Evolutionary conservation across 371 early-diverging fungal genomes (phyloP), one percentile per base, ranked within the genome.

Genomic region (Apophysomyces elegans): DNA sequence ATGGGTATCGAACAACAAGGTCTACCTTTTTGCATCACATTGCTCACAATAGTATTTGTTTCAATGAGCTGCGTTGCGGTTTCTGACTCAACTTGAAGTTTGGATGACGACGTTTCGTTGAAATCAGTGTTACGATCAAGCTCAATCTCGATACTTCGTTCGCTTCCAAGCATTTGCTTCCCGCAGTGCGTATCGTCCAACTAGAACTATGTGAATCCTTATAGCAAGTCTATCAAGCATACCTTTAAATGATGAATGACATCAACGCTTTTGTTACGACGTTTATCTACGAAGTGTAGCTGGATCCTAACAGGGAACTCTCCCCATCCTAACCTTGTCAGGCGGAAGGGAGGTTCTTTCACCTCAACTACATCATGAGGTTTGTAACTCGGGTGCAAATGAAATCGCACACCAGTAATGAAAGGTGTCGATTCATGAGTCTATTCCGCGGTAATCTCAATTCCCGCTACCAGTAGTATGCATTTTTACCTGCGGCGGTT

Each of bases 301-400:
- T 93, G 91, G 13, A 95, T 74, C 26, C 94, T 86, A 54, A 96
- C 79, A 12, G 96, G 94, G 64, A 95, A 96, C 75, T 97, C 97
- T 7, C 98, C 98, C 96, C 96, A 97, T 0, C 96, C 98, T 63
- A 87, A 85, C 1, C 95, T 84, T 9, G 91, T 91, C 50, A 96
- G 68, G 61, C 91, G 90, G 68, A 95, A 95, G 0, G 92, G 95
- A 0, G 97, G 88, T 41, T 86, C 84, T 0, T 76, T 74, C 2
- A 96, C 85, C 38, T 95, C 96, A 5, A 96, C 85, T 6, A 95
- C 85, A 71, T 96, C 90, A 63, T 92, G 84, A 0, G 98, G 98
- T 54, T 86, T 87, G 70, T 96, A 97, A 59, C 92, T 91, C 60
- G 92, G 93, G 76, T 97, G 97, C 11, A 97, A 80, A 73, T 88